phyloP scores from a whole-genome alignment of 306 rosid genomes.

The Cucurbita ficifolia region DNA sequence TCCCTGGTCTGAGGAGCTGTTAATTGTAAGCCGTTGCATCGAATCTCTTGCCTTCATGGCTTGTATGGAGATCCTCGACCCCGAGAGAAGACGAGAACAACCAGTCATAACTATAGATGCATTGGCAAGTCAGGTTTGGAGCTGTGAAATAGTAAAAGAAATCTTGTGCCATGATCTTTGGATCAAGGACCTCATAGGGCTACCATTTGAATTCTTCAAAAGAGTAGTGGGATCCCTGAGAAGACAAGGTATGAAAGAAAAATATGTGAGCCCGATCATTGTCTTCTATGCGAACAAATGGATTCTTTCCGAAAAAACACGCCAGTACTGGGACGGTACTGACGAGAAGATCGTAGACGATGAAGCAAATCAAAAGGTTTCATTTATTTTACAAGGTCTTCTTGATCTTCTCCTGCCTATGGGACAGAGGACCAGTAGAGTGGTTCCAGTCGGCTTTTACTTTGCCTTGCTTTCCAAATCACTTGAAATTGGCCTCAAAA shows the following conservation, averaged over 20 bases:
- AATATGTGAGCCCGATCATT: slow-evolving; percentile 55
- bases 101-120: slow-evolving; percentile 53
- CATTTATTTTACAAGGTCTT: slow-evolving; percentile 46
- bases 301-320: slow-evolving; percentile 39
- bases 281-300: slow-evolving; percentile 71
- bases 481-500: slow-evolving; percentile 33
- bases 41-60: slow-evolving; percentile 95
- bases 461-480: slow-evolving; percentile 71
- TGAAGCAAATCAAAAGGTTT: slow-evolving; percentile 18
- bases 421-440: slow-evolving; percentile 40
- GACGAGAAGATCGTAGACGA: slow-evolving; percentile 22
- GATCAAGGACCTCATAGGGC: slow-evolving; percentile 75
- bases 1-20: slow-evolving; percentile 69
- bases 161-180: slow-evolving; percentile 45
- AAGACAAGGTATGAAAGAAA: slow-evolving; percentile 89
- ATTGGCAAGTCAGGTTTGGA: slow-evolving; percentile 43
- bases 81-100: slow-evolving; percentile 47
- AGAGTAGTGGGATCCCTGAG: slow-evolving; percentile 59
- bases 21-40: slow-evolving; percentile 69
- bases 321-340: slow-evolving; percentile 34
- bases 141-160: slow-evolving; percentile 38
- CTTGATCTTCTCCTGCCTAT: slow-evolving; percentile 57
- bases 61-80: slow-evolving; percentile 90
- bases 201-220: slow-evolving; percentile 61
- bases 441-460: slow-evolving; percentile 61